Conservation (phyloP, 2,329 filamentous ascomycete species). For the Trichoderma koningiopsis region DNA sequence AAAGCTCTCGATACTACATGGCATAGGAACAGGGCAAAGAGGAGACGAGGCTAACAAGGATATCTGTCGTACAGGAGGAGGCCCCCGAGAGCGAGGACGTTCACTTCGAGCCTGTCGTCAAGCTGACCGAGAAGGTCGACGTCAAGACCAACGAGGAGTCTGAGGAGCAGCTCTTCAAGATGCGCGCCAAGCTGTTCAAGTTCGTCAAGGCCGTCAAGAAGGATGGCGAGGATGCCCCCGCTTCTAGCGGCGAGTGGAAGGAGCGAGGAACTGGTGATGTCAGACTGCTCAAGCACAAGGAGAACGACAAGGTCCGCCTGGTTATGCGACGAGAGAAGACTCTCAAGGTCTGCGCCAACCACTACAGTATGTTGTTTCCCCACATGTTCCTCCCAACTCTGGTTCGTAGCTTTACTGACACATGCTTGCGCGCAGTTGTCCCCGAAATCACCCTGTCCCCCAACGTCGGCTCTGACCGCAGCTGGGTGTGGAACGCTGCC, state of each 20-base stretch:
- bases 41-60: neutral
- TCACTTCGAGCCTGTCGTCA: conserved; percentile 96
- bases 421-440: conserved; percentile 63
- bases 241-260: conserved; percentile 84
- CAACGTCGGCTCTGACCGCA: conserved; percentile 96
- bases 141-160: conserved; percentile 97
- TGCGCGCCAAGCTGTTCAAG: conserved; percentile 99
- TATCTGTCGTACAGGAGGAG: conserved; percentile 60
- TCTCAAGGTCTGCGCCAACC: conserved; percentile 99
- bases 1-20: neutral
- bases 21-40: neutral
- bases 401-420: conserved; percentile 20
- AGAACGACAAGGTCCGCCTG: conserved; percentile 94
- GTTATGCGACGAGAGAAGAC: conserved; percentile 99
- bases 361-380: conserved; percentile 75
- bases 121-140: conserved; percentile 94
- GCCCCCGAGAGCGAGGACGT: conserved; percentile 87
- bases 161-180: conserved; percentile 98
- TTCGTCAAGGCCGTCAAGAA: conserved; percentile 72
- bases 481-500: conserved; percentile 98
- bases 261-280: conserved; percentile 98
- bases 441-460: conserved; percentile 98
- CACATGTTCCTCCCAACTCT: neutral
- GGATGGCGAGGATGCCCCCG: conserved; percentile 23
- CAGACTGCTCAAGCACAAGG: conserved; percentile 95